Evolutionary conservation across 148 eudicot genomes (phyloP).

Genomic region (Heliamphora exappendiculata): DNA sequence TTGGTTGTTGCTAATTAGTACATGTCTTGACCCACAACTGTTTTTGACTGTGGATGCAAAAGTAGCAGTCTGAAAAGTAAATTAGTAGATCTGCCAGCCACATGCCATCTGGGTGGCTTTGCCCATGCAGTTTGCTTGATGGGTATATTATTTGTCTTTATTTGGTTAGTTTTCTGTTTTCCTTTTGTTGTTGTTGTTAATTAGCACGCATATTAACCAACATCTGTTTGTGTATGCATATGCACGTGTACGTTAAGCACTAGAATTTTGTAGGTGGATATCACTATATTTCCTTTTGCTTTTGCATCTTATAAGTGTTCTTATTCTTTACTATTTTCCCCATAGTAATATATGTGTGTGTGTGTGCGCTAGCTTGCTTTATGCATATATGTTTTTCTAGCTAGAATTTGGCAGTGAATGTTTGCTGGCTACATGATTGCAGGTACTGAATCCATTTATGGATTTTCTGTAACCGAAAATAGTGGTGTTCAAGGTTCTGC

Average conservation of each 20-base stretch:
- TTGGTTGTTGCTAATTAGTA: too few species aligned
- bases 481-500: neutral
- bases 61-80: too few species aligned
- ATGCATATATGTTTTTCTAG: neutral
- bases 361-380: too few species aligned
- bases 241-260: neutral
- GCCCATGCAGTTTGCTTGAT: too few species aligned
- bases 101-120: too few species aligned
- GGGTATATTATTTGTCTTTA: neutral
- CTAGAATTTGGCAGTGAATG: neutral
- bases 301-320: neutral
- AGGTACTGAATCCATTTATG: slow-evolving; percentile 23
- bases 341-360: neutral
- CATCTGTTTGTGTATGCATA: neutral
- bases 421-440: slow-evolving; percentile 16
- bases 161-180: too few species aligned
- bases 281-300: neutral
- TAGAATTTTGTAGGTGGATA: neutral
- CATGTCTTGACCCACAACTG: too few species aligned
- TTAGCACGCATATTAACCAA: neutral
- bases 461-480: slow-evolving; percentile 11
- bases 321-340: neutral
- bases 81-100: too few species aligned
- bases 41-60: too few species aligned
- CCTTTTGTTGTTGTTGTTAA: too few species aligned